These are phyloP conservation scores for Xylariaceae sp. DNA, from an alignment of 2,329 filamentous ascomycete species.

Conservation along the genomic window DNA sequence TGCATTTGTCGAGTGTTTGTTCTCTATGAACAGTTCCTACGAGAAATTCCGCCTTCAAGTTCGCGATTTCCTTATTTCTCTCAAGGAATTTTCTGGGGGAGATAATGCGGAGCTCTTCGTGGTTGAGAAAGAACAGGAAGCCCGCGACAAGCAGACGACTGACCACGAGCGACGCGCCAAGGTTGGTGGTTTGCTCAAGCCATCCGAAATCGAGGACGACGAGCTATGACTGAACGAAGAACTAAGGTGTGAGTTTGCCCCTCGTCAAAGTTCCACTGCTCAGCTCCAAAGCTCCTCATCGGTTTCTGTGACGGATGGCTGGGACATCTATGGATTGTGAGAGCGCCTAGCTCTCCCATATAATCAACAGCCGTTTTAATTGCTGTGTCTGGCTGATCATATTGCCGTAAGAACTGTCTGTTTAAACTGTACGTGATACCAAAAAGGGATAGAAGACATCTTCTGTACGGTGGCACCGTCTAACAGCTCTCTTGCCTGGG, in stretches of 20 bases:
- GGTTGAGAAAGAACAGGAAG: constrained; percentile 91
- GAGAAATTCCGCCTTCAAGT: constrained; percentile 94
- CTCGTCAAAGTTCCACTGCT: constrained; percentile 32
- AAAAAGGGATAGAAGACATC: constrained; percentile 20
- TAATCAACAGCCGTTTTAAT: constrained; percentile 9
- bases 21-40: constrained; percentile 81
- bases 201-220: constrained; percentile 90
- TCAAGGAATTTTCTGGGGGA: constrained; percentile 94
- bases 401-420: constrained; percentile 16
- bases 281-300: constrained; percentile 17
- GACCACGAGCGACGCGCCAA: constrained; percentile 92
- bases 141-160: constrained; percentile 77
- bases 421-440: constrained; percentile 24
- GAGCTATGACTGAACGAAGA: constrained; percentile 81
- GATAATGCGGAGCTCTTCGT: constrained; percentile 93
- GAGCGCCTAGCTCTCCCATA: constrained; percentile 19
- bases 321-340: constrained; percentile 36
- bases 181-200: constrained; percentile 92
- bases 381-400: constrained; percentile 12
- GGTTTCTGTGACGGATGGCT: constrained; percentile 29
- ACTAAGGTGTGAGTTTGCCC: constrained; percentile 58
- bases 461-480: constrained; percentile 7
- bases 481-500: constrained; percentile 13
- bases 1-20: constrained; percentile 84
- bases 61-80: constrained; percentile 92